Evolutionary conservation across 345 rosid species (phyloP).

Genomic region (Rhizophora mangle): DNA sequence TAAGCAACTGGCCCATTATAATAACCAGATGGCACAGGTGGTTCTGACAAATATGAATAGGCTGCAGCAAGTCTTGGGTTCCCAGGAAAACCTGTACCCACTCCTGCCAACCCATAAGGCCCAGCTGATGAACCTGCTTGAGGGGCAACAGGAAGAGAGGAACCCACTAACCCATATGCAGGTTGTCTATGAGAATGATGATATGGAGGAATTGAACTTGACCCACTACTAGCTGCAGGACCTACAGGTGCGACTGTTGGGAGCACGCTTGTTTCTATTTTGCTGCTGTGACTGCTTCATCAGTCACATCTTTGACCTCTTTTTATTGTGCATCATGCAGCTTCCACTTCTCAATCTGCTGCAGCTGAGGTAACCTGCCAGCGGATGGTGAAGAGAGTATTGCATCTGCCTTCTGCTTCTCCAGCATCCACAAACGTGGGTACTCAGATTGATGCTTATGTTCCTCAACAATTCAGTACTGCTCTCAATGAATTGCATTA

Average conservation of each 20-base stretch:
- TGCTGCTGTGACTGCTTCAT: constrained; percentile 23
- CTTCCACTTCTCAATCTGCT: constrained; percentile 1
- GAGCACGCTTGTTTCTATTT: constrained; percentile 41
- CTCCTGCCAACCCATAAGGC: constrained; percentile 35
- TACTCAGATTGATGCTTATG: constrained; percentile 55
- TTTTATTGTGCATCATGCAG: not conserved
- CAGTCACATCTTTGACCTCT: constrained; percentile 6
- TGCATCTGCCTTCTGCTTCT: constrained; percentile 25
- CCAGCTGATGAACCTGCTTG: constrained; percentile 42
- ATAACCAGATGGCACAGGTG: constrained; percentile 31
- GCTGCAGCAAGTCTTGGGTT: constrained; percentile 32
- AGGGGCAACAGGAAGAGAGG: constrained; percentile 30
- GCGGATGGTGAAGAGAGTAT: constrained; percentile 13
- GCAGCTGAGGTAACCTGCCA: constrained; percentile 9
- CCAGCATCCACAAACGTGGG: constrained; percentile 18
- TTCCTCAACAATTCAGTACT: constrained; percentile 52
- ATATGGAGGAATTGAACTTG: constrained; percentile 30
- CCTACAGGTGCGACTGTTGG: constrained; percentile 20
- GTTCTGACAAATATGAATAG: constrained; percentile 29
- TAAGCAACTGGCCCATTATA: constrained; percentile 43
- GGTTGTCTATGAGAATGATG: constrained; percentile 43
- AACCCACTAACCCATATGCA: constrained; percentile 36
- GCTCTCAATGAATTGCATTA: constrained; percentile 57
- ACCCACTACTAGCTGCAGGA: constrained; percentile 27
- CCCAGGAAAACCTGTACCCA: constrained; percentile 30